Percentiles rank a stretch among this genome's conserved stretches.
These are phyloP conservation scores for Juglanconis juglandina DNA, from an alignment of 2,329 filamentous ascomycete genomes.

Conservation along the genomic window DNA sequence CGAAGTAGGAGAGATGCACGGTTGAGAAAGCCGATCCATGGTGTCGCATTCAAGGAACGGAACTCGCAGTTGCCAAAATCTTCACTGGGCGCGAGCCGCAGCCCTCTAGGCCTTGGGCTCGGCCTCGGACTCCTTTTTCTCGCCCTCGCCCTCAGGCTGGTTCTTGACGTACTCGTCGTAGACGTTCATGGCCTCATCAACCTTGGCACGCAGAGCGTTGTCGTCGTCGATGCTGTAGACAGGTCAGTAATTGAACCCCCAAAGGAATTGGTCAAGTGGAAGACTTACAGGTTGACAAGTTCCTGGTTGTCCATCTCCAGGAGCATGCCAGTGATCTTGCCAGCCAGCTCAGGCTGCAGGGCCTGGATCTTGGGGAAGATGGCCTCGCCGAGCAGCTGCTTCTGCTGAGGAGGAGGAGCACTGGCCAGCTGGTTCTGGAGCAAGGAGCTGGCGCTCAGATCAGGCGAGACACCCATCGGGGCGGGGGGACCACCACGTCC, in stretches of 20 bases:
- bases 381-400: constrained; percentile 96
- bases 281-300: constrained; percentile 87
- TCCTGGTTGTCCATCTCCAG: constrained; percentile 98
- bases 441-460: constrained; percentile 39
- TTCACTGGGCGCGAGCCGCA: constrained; percentile 1
- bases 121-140: constrained; percentile 51
- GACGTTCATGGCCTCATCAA: constrained; percentile 92
- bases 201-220: constrained; percentile 84
- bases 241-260: constrained; percentile 15
- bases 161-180: constrained; percentile 99
- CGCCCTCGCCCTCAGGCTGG: constrained; percentile 45
- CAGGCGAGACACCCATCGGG: constrained; percentile 31
- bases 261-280: background rate
- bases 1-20: background rate
- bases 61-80: constrained; percentile 2
- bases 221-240: constrained; percentile 79
- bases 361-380: constrained; percentile 98
- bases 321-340: constrained; percentile 99
- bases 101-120: constrained; percentile 48
- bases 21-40: constrained; percentile 7
- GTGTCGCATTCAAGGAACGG: constrained; percentile 9
- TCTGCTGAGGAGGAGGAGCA: constrained; percentile 72
- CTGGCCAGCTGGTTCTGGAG: constrained; percentile 57
- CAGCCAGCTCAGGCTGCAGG: constrained; percentile 91
- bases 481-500: constrained; percentile 43